Percentiles rank a stretch among this genome's conserved stretches.
Conservation (phyloP, 495 filamentous ascomycete species). For the Aspergillus baeticus region DNA sequence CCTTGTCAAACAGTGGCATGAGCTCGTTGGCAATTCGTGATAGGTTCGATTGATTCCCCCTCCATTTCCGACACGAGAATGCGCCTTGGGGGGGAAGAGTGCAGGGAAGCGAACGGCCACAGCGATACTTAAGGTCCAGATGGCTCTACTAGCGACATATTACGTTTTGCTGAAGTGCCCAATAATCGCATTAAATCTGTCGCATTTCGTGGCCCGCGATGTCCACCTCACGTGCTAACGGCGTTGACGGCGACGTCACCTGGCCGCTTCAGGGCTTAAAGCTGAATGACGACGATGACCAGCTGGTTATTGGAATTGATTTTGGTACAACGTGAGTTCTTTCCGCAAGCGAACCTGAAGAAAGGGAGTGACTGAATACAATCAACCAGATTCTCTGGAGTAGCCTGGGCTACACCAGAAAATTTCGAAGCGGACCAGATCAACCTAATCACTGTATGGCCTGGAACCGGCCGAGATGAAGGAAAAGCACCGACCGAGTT, state of each 20-base stretch:
- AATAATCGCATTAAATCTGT: not conserved
- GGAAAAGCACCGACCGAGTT: conserved; percentile 10
- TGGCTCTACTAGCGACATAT: not conserved
- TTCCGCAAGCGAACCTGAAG: not conserved
- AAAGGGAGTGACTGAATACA: not conserved
- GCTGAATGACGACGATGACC: not conserved
- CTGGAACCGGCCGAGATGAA: conserved; percentile 9
- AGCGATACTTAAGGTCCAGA: not conserved
- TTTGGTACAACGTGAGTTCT: conserved; percentile 1
- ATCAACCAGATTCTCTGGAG: conserved; percentile 3
- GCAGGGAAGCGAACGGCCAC: not conserved
- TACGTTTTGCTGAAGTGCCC: not conserved
- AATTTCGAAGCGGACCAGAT: conserved; percentile 5
- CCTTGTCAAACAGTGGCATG: not conserved
- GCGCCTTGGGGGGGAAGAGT: not conserved
- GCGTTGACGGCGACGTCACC: not conserved
- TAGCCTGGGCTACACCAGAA: conserved; percentile 10
- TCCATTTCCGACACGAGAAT: not conserved
- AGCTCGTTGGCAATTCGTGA: not conserved
- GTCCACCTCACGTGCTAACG: not conserved
- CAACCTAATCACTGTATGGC: conserved; percentile 7
- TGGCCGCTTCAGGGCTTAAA: not conserved
- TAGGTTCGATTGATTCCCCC: not conserved
- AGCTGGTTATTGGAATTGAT: conserved; percentile 7
- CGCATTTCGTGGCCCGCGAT: not conserved